Evolutionary conservation across 495 filamentous ascomycete genomes (phyloP), one percentile per base, ranked within the genome.

Genomic region (Aspergillus saccharolyticus): DNA sequence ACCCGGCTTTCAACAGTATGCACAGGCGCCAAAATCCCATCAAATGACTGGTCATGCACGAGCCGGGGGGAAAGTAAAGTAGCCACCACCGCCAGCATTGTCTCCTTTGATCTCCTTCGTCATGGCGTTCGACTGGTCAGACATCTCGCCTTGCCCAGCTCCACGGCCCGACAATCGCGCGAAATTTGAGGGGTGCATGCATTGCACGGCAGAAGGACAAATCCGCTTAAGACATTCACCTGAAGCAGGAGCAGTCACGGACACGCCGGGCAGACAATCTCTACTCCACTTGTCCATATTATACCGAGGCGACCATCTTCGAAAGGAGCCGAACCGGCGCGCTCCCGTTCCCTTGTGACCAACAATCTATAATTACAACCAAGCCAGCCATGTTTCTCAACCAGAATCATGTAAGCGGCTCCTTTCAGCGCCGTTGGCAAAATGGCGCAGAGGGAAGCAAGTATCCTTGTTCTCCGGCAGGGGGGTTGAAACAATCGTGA

Each of bases 401-500:
- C 33, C n/a, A 39, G 33, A 12, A 6, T 39, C 33, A 39, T 39
- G 33, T 39, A 39, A 39, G 33, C 21, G 47, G 47, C 47, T 24
- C 47, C 47, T 50, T 2, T 39, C 10, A 15, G 6, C 33, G 10
- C 33, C 33, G 33, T 39, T 39, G 33, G 14, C 33, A 12, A 39
- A 39, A 39, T 39, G 33, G 33, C 33, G 33, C 33, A 12, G 33
- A 39, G 33, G 2, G 33, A 39, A 30, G 28, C 14, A 22, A 22
- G 10, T 18, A 28, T 44, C 42, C 53, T 43, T 25, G 43, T 44
- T 33, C 53, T 46, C n/a, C n/a, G 25, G 20, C 30, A 44, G 21
- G 46, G 42, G 12, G 17, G 19, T 22, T 58, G 56, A 58, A 58
- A 58, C 56, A 58, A 16, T 48, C 50, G 43, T 58, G 56, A 58